Base-by-base conservation (phyloP, 192 early-diverging fungal genomes). In the Coemansia sp. region DNA sequence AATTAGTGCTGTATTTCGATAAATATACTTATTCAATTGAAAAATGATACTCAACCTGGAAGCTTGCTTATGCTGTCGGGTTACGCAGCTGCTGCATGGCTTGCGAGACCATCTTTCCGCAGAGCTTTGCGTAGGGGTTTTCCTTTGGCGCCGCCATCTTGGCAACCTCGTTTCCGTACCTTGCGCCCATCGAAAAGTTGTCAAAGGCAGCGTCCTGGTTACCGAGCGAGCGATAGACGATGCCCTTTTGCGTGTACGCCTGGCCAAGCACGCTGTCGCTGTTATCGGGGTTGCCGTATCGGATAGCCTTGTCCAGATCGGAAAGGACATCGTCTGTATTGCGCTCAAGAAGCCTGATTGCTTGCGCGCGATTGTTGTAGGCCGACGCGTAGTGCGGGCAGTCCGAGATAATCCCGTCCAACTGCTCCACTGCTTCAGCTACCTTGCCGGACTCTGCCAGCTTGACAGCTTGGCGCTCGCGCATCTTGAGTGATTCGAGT, bases 101-200 rank as follows among this genome's bases (percentile, higher is more conserved):
- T 55, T 88, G 84, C 4, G 68, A 56, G 14, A 88, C 82, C 38
- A 87, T 86, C 25, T 73, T 71, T 20, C 82, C 84, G 53, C 87
- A 86, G 33, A 90, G 82, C 58, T 88, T 88, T 15, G 87, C 87
- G 64, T 90, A 90, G 2, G 87, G 88, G 62, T 90, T 90, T 61
- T 87, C 84, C 59, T 81, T 74, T 20, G 86, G 65, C 19, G 68
- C 83, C 0, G 78, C 79, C 30, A 71, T 63, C 29, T 76, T 77
- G 4, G 88, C 85, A 4, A 87, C 42, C 55, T 84, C 81, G 62
- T 86, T 88, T 2, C 88, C 88, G 42, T 70, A 85, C 57, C 74
- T 74, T 17, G 87, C 87, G 9, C 87, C 87, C 68, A 68, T 62
- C 31, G 81, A 79, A 64, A 89, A 84, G 68, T 84, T 82, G 22